phyloP scores from a whole-genome alignment of 2,329 filamentous ascomycete species.

The Scortechinia acanthostroma region DNA sequence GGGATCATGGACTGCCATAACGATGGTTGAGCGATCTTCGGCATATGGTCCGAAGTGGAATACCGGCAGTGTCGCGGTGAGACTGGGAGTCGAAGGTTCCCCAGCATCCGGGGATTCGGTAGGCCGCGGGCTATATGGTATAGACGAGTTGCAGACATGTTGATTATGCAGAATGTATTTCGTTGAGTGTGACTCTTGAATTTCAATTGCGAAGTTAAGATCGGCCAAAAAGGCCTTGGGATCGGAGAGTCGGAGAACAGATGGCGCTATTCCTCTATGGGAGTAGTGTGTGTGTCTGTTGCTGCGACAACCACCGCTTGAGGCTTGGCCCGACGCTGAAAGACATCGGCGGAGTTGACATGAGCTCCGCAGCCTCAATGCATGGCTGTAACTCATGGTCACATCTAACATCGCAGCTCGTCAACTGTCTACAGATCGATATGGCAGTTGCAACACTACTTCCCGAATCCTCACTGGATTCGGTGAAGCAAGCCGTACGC shows the following conservation, averaged over 20 bases:
- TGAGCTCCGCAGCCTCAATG: too few relatives aligned
- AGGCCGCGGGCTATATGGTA: not conserved
- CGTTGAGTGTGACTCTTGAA: not conserved
- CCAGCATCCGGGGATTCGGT: not conserved
- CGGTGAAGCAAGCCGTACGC: conserved; percentile 28
- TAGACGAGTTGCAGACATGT: not conserved
- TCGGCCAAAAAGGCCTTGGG: not conserved
- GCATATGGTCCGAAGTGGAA: conserved; percentile 10
- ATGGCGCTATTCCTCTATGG: conserved; percentile 3
- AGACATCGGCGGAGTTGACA: not conserved
- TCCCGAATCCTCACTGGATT: conserved; percentile 18
- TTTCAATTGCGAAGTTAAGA: not conserved
- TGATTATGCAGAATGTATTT: not conserved
- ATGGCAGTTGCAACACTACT: conserved; percentile 22
- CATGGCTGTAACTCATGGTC: too few relatives aligned
- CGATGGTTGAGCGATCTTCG: conserved; percentile 28
- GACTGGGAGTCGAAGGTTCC: too few relatives aligned
- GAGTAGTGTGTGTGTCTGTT: not conserved
- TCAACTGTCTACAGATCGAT: conserved; percentile 2
- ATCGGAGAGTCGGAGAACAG: not conserved
- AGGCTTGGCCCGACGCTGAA: conserved; percentile 8
- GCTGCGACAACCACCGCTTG: conserved; percentile 6
- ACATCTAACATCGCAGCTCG: not conserved
- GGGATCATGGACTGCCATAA: conserved; percentile 34
- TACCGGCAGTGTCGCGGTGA: conserved; percentile 1